Conservation (phyloP, 1,284 basidiomycete species). For the Polyporus tsugae region DNA sequence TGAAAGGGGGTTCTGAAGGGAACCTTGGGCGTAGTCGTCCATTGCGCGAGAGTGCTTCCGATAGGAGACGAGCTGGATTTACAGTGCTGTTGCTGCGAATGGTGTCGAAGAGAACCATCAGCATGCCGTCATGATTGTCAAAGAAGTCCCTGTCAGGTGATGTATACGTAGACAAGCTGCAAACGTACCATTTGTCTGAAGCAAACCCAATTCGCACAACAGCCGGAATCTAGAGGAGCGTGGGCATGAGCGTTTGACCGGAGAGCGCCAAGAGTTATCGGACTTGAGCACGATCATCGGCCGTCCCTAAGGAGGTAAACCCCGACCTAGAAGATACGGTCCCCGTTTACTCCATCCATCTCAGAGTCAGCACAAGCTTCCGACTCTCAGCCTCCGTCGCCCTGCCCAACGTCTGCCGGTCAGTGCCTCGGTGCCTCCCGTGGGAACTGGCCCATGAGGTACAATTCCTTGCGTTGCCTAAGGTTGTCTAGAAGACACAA, state of each 20-base stretch:
- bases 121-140: not conserved
- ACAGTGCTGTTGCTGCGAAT: not conserved
- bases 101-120: not conserved
- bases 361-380: not conserved
- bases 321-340: not conserved
- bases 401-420: not conserved
- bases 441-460: not conserved
- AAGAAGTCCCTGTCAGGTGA: slow-evolving; percentile 1
- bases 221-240: not conserved
- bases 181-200: too few relatives aligned
- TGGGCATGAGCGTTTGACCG: not conserved
- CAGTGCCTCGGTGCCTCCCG: not conserved
- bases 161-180: not conserved
- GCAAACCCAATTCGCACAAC: not conserved
- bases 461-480: not conserved
- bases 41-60: not conserved
- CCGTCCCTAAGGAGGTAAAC: not conserved
- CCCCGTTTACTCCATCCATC: not conserved
- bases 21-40: not conserved
- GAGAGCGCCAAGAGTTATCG: not conserved
- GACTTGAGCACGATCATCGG: not conserved
- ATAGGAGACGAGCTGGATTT: not conserved
- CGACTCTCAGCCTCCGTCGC: not conserved
- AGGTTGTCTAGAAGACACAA: not conserved
- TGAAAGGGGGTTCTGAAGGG: not conserved